phyloP scores from a whole-genome alignment of 345 rosid genomes.

The Citrus maxima region DNA sequence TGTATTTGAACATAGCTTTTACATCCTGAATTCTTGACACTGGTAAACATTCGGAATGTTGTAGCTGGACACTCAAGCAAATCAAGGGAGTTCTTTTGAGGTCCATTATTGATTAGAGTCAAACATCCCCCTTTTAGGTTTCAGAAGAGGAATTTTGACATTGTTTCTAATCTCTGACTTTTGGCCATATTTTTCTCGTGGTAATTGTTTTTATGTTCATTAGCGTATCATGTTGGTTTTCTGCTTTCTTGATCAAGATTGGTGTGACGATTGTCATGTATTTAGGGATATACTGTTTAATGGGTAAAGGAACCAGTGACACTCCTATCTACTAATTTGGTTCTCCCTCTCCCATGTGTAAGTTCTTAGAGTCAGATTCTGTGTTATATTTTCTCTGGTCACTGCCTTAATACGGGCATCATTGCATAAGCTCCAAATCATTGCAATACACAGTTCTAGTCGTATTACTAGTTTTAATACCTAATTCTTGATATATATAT shows the following conservation, averaged over 20 bases:
- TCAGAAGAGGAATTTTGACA: not conserved
- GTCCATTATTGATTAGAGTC: not conserved
- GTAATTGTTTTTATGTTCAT: not conserved
- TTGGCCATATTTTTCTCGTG: not conserved
- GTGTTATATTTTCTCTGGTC: not conserved
- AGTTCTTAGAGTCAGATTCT: not conserved
- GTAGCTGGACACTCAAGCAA: not conserved
- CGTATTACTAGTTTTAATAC: not conserved
- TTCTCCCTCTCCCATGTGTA: not conserved
- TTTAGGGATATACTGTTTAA: not conserved
- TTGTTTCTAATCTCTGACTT: not conserved
- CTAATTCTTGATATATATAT: not conserved
- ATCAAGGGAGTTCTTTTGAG: constrained; percentile 1
- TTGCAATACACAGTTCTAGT: not conserved
- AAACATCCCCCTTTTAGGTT: not conserved
- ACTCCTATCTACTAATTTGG: not conserved
- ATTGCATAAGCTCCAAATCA: not conserved
- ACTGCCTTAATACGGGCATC: not conserved
- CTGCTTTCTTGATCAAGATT: not conserved
- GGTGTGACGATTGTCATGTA: not conserved
- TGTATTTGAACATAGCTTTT: not conserved
- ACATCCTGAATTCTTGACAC: constrained; percentile 12
- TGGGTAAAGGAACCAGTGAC: not conserved
- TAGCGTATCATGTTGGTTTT: not conserved
- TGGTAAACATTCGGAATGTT: not conserved